These are phyloP conservation scores for Populus hybrid DNA, from an alignment of 441 rosid genomes.

Conservation along the genomic window DNA sequence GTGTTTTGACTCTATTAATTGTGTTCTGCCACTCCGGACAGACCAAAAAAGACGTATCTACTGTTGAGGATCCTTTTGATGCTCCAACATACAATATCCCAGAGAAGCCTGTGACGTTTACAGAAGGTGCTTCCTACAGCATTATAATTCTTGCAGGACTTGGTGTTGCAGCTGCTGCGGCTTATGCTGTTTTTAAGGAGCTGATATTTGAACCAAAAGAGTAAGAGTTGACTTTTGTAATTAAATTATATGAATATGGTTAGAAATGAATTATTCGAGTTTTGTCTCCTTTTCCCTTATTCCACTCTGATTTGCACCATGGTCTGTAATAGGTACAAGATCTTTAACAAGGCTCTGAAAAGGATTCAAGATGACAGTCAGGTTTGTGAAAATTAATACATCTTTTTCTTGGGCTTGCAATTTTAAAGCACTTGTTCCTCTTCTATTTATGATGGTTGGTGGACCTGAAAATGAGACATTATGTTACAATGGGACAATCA, in stretches of 20 bases:
- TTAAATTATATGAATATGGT: conserved; percentile 15
- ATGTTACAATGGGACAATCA: not conserved
- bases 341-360: conserved; percentile 78
- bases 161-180: conserved; percentile 90
- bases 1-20: conserved; percentile 2
- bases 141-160: conserved; percentile 87
- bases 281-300: not conserved
- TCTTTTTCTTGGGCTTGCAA: not conserved
- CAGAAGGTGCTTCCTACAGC: conserved; percentile 93
- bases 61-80: conserved; percentile 95
- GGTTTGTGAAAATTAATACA: conserved; percentile 40
- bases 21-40: conserved; percentile 28
- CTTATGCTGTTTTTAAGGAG: conserved; percentile 82
- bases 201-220: conserved; percentile 95
- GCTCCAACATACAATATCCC: conserved; percentile 93
- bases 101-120: conserved; percentile 86
- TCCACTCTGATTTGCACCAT: conserved; percentile 8
- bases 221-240: conserved; percentile 40
- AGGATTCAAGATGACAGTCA: conserved; percentile 90
- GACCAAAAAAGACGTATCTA: conserved; percentile 75
- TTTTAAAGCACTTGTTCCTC: not conserved
- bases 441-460: not conserved
- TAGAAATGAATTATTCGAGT: conserved; percentile 9
- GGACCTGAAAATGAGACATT: not conserved
- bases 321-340: conserved; percentile 56